A percentile compares a stretch with the other conserved stretches of the same genome.
Conservation (phyloP, 1,284 basidiomycete species). For the Sporisorium exsertum region DNA sequence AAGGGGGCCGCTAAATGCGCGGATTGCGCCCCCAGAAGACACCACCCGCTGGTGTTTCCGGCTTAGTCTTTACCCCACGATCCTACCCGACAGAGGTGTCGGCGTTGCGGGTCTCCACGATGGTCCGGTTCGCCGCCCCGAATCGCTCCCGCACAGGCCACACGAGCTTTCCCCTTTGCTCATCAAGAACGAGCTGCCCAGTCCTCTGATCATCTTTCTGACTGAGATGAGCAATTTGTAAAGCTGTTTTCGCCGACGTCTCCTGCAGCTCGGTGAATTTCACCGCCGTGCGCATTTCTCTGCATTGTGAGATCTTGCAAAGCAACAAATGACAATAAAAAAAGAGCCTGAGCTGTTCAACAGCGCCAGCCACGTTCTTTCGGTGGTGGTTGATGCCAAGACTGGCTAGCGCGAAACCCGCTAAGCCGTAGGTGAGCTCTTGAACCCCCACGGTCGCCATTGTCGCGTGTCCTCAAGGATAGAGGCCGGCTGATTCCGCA, state of each 20-base stretch:
- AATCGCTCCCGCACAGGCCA: not conserved
- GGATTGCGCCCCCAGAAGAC: not conserved
- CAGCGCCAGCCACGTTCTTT: not conserved
- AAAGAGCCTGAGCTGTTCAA: not conserved
- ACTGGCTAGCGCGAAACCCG: not conserved
- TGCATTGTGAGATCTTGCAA: slow-evolving; percentile 4
- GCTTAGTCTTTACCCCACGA: not conserved
- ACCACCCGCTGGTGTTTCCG: no score
- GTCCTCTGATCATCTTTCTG: no score
- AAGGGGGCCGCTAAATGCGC: not conserved
- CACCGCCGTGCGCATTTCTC: not conserved
- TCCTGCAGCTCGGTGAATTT: slow-evolving; percentile 9
- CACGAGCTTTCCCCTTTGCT: not conserved
- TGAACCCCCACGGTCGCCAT: no score
- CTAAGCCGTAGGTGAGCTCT: no score
- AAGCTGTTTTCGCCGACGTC: not conserved
- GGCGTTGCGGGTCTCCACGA: not conserved
- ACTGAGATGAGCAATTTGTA: not conserved
- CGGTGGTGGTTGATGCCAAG: not conserved
- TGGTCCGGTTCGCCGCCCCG: not conserved
- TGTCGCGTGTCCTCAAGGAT: no score
- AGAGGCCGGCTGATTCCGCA: not conserved
- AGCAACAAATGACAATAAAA: not conserved
- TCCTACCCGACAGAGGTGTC: not conserved
- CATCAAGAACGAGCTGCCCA: not conserved